Conservation (phyloP, 257 asterid species). For the Henckelia pumila region DNA sequence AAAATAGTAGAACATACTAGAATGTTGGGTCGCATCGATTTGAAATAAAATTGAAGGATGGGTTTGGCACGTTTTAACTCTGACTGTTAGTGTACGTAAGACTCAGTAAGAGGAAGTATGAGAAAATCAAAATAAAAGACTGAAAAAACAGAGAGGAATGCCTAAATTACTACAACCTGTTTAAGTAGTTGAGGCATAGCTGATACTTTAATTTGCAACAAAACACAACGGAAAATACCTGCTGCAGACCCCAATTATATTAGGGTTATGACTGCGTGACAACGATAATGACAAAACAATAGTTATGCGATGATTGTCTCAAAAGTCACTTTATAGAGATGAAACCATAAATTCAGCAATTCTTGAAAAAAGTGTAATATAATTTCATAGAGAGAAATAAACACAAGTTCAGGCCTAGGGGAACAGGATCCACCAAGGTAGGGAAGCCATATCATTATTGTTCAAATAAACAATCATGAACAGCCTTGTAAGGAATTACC, state of each 20-base stretch:
- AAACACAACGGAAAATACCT: not conserved
- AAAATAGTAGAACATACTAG: not conserved
- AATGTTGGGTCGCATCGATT: not conserved
- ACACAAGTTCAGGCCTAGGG: conserved; percentile 6
- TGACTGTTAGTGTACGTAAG: too few relatives aligned
- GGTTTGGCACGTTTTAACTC: not conserved
- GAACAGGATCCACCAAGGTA: conserved; percentile 14
- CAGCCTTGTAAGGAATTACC: conserved; percentile 45
- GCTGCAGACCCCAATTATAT: not conserved
- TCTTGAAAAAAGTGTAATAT: not conserved
- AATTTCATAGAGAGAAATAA: conserved; percentile 1
- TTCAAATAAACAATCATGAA: conserved; percentile 4
- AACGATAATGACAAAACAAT: too few relatives aligned
- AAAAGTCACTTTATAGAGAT: not conserved
- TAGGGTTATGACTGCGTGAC: not conserved
- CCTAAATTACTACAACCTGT: not conserved
- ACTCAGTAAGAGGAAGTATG: not conserved
- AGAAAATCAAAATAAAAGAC: too few relatives aligned
- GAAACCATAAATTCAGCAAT: conserved; percentile 1
- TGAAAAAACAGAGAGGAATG: not conserved
- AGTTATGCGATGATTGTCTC: conserved; percentile 5
- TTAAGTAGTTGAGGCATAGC: not conserved
- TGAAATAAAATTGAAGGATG: not conserved
- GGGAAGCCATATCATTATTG: conserved; percentile 12
- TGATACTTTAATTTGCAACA: not conserved